Base-by-base conservation (phyloP, 164 flowering plant species). In the Tetrastigma voinierianum region DNA sequence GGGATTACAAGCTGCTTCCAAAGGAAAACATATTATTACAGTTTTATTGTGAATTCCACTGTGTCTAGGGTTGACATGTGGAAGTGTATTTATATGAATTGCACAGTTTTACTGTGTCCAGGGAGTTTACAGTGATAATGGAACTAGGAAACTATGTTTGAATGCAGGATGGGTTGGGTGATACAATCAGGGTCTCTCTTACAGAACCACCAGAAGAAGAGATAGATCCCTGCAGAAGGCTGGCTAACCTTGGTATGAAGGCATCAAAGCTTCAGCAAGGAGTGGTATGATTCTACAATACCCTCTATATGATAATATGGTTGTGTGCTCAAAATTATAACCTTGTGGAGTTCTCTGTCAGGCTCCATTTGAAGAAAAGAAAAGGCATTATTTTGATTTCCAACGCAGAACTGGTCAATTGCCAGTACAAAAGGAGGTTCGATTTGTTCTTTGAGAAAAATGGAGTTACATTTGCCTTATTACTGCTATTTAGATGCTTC, bases 161-260 rank as follows among this genome's bases (percentile, higher is more conserved):
- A 10, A 51, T 75, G 67, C 89, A 94, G 98, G 98, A 94, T 80
- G 98, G 98, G 71, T 67, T 94, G 76, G 97, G 98, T 19, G 97
- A 94, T 78, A 94, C 98, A 57, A 90, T 94, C 61, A 83, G 98
- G 71, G 97, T 94, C 57, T 94, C 98, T 56, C 96, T 94, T 53
- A 94, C 98, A 18, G 98, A 94, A 77, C 82, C 95, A 66, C 98
- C 98, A 44, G 98, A 90, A 69, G 85, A 86, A 73, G 98, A 94
- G 81, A 94, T 94, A 67, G 97, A 94, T 72, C 98, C 97, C 48
- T 94, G 97, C 76, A 82, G 83, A 80, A 86, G 89, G 68, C 80
- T 94, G 75, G 98, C 96, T 51, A 85, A 88, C 80, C 92, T 94
- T 73, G 98, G 98, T 32, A 89, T 75, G 81, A 87, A 70, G 77